phyloP scores from a whole-genome alignment of 2,329 filamentous ascomycete species.

The Ophiostoma perfectum region DNA sequence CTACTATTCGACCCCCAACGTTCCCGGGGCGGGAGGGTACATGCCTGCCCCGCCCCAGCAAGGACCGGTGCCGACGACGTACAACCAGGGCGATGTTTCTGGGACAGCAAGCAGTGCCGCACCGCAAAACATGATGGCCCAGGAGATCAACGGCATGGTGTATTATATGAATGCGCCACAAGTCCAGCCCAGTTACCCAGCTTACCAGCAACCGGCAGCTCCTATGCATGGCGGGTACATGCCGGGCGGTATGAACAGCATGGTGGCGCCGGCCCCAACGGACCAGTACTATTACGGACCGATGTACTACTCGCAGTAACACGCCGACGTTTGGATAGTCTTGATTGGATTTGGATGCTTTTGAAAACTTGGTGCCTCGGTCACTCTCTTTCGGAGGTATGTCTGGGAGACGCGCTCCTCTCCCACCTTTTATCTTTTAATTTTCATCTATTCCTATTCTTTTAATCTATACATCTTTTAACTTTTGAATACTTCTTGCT shows the following conservation, averaged over 20 bases:
- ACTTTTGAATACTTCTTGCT: background rate
- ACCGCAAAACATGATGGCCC: constrained; percentile 58
- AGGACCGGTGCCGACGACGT: constrained; percentile 23
- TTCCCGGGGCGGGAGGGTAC: constrained; percentile 49
- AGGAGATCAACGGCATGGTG: constrained; percentile 92
- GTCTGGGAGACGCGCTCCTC: no score
- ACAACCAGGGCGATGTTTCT: constrained; percentile 39
- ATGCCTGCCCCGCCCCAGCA: constrained; percentile 49
- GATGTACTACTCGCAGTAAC: constrained; percentile 4
- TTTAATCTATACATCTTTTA: background rate
- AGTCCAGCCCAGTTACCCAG: constrained; percentile 48
- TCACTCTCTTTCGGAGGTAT: background rate
- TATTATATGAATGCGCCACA: constrained; percentile 88
- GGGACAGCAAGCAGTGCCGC: constrained; percentile 26
- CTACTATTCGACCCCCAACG: constrained; percentile 32
- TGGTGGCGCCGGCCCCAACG: no score
- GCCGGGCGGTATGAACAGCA: constrained; percentile 36
- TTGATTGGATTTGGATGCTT: background rate
- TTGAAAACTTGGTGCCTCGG: background rate
- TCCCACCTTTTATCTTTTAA: background rate
- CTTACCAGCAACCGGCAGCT: constrained; percentile 37
- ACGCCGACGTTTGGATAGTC: background rate
- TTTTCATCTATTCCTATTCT: background rate
- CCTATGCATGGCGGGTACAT: constrained; percentile 45
- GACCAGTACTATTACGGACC: constrained; percentile 62